Evolutionary conservation across 2,329 filamentous ascomycete species (phyloP).

Genomic region (Aureobasidium sp.): DNA sequence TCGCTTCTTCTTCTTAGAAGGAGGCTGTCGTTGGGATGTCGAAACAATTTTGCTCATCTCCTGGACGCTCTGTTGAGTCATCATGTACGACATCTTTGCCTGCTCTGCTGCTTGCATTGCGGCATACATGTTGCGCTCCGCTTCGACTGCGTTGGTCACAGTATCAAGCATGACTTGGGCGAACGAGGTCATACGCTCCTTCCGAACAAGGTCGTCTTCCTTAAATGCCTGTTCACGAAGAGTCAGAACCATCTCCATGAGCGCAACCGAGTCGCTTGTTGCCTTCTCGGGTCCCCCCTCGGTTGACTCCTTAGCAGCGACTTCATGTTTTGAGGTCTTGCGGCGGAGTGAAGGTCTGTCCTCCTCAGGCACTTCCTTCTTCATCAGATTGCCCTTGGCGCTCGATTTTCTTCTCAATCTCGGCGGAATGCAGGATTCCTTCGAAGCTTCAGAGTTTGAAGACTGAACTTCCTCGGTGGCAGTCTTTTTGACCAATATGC

Average conservation of each 20-base stretch:
- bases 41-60: constrained; percentile 18
- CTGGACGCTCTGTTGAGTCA: constrained; percentile 22
- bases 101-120: constrained; percentile 22
- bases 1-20: constrained; percentile 8
- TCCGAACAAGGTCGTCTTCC: constrained; percentile 18
- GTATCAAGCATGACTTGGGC: constrained; percentile 24
- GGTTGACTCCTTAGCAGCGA: background rate
- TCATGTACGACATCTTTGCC: constrained; percentile 24
- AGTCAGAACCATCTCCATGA: constrained; percentile 2
- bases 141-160: constrained; percentile 22
- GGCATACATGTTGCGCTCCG: constrained; percentile 22
- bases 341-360: background rate
- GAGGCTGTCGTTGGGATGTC: constrained; percentile 7
- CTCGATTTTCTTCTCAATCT: constrained; percentile 2
- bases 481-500: background rate
- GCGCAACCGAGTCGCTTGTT: background rate
- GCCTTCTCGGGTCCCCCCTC: background rate
- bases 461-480: background rate
- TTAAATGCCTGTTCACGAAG: constrained; percentile 10
- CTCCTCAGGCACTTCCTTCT: background rate
- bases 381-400: background rate
- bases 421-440: background rate
- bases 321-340: background rate
- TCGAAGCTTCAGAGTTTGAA: background rate
- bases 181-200: constrained; percentile 22